Evolutionary conservation across 2,329 filamentous ascomycete genomes (phyloP), one percentile per base, ranked within the genome.

Genomic region (Volutella citrinella): DNA sequence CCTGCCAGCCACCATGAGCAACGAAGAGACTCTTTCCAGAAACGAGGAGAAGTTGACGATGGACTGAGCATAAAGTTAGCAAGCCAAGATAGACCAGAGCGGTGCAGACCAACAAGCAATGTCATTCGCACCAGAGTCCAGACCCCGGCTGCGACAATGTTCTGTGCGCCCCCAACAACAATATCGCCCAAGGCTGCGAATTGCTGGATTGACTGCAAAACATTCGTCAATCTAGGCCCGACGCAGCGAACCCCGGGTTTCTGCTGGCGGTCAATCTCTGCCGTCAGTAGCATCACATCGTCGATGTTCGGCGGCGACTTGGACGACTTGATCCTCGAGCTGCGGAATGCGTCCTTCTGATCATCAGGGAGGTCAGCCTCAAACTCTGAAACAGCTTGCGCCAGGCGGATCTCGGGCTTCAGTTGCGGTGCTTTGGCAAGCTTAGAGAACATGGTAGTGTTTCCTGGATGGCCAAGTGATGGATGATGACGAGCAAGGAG

Each of bases 41-140:
- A 60, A 62, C 1, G 60, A 49, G 14, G 53, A 54, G 27, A 54
- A 45, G 18, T 49, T 54, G 3, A 54, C 48, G 5, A 57, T 45
- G 3, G 52, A 47, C 64, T 66, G 14, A 10, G 2, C 5, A 14
- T 6, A 16, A 25, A 16, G 6, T 23, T 4, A 13, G 40, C 23
- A 0, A 31, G 6, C 27, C 20, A 11, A 13, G 15, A 11, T 0
- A 22, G 23, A 2, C 24, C 15, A 4, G 16, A 19, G 1, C 19
- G 6, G 19, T 35, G 6, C 1, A 15, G 5, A 56, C 60, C 20
- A 22, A 71, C 64, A 26, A 65, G 38, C 14, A 71, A 49, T 3
- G 63, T 58, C 40, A 64, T 58, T 26, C 66, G 57, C 8, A 70
- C 63, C 3, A 67, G 34, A 1, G 63, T 56, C 69, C 66, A 72